Base-by-base conservation (phyloP, 148 eudicot genomes). In the Diospyros kaki region DNA sequence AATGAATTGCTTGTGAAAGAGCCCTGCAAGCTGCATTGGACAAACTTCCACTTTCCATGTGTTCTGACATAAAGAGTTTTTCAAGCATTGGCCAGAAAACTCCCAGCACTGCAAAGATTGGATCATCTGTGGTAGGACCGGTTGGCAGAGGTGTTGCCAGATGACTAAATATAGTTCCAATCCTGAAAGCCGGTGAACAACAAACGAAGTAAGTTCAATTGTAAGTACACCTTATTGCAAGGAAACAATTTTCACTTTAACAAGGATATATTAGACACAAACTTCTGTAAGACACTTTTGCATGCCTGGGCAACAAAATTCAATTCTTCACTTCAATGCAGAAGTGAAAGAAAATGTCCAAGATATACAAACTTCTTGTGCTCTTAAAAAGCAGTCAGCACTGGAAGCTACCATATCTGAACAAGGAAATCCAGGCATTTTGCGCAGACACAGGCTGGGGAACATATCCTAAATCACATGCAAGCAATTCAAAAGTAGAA, bases 11-110 rank as follows among this genome's bases (percentile, higher is more conserved):
- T 80, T 87, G 94, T 62, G 97, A 85, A 79, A 95, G 91, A 82
- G 96, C 92, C 74, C 88, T 84, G 79, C 99, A 95, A 66, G 99
- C 96, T 79, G 97, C 94, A 75, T 81, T 72, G 62, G 97, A 86
- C 76, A 95, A 84, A 86, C 62, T 78, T 60, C 84, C 85, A 84
- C 85, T 95, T 82, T 88, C 90, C 82, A 91, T 89, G 85, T 90
- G 90, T 60, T 89, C 82, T 59, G 93, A 90, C 77, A 72, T 79
- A 69, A 95, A 86, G 53, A 95, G 87, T 83, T 92, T 89, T 84
- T 92, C 94, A 72, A 95, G 89, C 90, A 92, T 79, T 15, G 97
- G 97, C 96, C 99, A 92, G 80, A 95, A 91, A 75, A 86, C 87
- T 74, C 82, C 85, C 69, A 95, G 71, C 76, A 92, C 64, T 39